Conservation (phyloP, 768 basidiomycete species). For the Tylopilus balloui region DNA sequence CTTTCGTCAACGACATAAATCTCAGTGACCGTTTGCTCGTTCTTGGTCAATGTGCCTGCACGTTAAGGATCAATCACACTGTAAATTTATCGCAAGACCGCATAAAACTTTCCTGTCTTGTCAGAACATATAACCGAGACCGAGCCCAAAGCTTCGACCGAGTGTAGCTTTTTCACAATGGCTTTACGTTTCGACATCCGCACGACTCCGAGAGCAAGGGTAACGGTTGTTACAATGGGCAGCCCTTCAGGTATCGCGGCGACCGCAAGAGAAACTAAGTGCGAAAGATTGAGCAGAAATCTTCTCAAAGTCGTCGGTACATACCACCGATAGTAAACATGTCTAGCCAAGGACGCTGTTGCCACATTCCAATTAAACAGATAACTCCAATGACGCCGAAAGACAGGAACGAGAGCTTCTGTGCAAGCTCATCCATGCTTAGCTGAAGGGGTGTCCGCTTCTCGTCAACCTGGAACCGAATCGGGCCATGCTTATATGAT, state of each 20-base stretch:
- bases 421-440: slow-evolving; percentile 95
- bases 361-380: slow-evolving; percentile 82
- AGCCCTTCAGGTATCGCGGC: slow-evolving; percentile 97
- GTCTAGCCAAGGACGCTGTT: slow-evolving; percentile 85
- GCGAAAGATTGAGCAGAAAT: slow-evolving; percentile 13
- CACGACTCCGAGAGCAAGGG: slow-evolving; percentile 89
- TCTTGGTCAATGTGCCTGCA: slow-evolving; percentile 84
- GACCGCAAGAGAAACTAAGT: slow-evolving; percentile 89
- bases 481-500: neutral
- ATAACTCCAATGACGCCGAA: slow-evolving; percentile 96
- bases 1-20: slow-evolving; percentile 84
- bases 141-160: slow-evolving; percentile 89
- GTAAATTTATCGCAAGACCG: neutral
- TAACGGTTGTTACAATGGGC: slow-evolving; percentile 96
- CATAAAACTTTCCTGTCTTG: slow-evolving; percentile 68
- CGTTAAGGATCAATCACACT: neutral
- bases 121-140: slow-evolving; percentile 98
- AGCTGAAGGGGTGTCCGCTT: slow-evolving; percentile 88
- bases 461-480: slow-evolving; percentile 60
- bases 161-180: slow-evolving; percentile 95
- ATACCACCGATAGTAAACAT: slow-evolving; percentile 99
- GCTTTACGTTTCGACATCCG: slow-evolving; percentile 93
- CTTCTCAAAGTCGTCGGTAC: slow-evolving; percentile 17
- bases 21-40: slow-evolving; percentile 92
- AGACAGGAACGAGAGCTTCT: slow-evolving; percentile 83